Base-by-base conservation (phyloP, 2,329 filamentous ascomycete genomes). In the Periconia sp. region DNA sequence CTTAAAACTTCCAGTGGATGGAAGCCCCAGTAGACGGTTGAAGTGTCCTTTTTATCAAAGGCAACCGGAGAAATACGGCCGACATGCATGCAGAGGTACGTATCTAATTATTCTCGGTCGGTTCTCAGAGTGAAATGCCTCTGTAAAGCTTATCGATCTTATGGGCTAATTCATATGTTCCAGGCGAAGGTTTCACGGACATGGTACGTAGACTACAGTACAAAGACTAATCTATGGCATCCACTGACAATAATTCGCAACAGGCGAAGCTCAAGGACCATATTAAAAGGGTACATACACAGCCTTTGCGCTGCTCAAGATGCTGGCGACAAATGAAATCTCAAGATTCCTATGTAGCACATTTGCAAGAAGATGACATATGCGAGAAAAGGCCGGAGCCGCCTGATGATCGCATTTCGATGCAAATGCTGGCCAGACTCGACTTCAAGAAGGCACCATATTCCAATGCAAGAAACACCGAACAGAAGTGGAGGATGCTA, bases 401-500 rank as follows among this genome's bases (percentile, higher is more conserved):
- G 6, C 19, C 12, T 3, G 47, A 53, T 26, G 40, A 48, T 4
- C 46, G 47, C n/a, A 48, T 50, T 10, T 21, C 19, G 4, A 40
- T 28, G 7, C 47, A 46, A 21, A 25, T 32, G 12, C 26, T 48
- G 17, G 40, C 37, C 10, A 10, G 10, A 6, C 29, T 53, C 1
- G 36, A 50, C 26, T 53, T 50, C 41, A 53, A 53, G 15, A 47
- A 43, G 22, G 33, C 43, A 11, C 50, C 50, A 7, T 53, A 40
- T 32, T 21, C 47, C 8, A 36, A 48, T 17, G 46, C 50, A 13
- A 46, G 18, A 25, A 41, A 19, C 17, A 32, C 30, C 4, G 50
- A 53, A 22, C 37, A 50, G 21, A 53, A 53, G 26, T 53, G 50
- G 50, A 48, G 31, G 16, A 50, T 50, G 12, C 10, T 53, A 22